A percentile compares a stretch with the other conserved stretches of the same genome.
These are phyloP conservation scores for Polyporus arcularius DNA, from an alignment of 768 basidiomycete species.

Conservation along the genomic window DNA sequence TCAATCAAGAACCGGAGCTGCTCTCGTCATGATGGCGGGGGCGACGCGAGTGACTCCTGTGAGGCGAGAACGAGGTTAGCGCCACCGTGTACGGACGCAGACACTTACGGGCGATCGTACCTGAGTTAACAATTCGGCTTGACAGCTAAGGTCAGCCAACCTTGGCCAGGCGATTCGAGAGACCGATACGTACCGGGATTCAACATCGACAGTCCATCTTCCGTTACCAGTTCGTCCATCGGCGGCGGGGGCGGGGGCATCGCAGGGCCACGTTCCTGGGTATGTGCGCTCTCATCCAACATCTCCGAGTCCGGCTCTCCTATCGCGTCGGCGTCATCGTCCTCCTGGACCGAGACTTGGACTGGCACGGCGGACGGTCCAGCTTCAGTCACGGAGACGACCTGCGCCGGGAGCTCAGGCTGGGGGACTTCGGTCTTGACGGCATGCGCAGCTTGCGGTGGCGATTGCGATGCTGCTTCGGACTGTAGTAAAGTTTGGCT, in stretches of 20 bases:
- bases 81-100: not conserved
- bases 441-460: not conserved
- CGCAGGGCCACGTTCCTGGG: conserved; percentile 27
- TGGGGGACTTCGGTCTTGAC: not conserved
- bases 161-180: not conserved
- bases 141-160: not conserved
- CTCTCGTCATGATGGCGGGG: conserved; percentile 51
- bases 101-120: conserved; percentile 30
- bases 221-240: conserved; percentile 55
- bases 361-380: not conserved
- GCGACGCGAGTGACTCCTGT: conserved; percentile 69
- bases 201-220: conserved; percentile 68
- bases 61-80: not conserved
- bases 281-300: not conserved
- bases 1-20: not conserved
- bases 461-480: not conserved
- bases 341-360: not conserved
- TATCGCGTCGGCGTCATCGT: conserved; percentile 2
- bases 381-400: conserved; percentile 4
- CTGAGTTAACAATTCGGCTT: conserved; percentile 67
- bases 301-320: not conserved
- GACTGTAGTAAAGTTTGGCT: not conserved
- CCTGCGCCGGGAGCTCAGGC: not conserved
- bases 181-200: conserved; percentile 51
- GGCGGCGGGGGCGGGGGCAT: conserved; percentile 33